Evolutionary conservation across 2,329 filamentous ascomycete genomes (phyloP).

Genomic region (Cordyceps militaris): DNA sequence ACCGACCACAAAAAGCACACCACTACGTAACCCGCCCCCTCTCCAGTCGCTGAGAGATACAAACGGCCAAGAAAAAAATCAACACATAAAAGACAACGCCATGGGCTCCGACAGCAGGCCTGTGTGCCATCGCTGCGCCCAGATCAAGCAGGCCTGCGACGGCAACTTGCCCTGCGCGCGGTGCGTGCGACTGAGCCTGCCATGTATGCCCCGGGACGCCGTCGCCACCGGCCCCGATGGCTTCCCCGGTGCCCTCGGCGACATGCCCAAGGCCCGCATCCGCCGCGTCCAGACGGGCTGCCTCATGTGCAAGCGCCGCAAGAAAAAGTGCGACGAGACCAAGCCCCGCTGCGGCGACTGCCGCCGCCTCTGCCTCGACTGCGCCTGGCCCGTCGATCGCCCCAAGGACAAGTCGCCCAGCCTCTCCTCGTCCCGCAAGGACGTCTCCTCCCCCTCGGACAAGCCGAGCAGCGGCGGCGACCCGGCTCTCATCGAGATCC

Average conservation of each 20-base stretch:
- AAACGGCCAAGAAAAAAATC: not conserved
- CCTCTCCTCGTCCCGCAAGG: not conserved
- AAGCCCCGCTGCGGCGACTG: constrained; percentile 36
- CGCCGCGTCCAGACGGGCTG: constrained; percentile 33
- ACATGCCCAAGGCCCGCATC: constrained; percentile 28
- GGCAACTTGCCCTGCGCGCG: constrained; percentile 27
- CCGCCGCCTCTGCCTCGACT: constrained; percentile 27
- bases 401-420: constrained; percentile 10
- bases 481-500: constrained; percentile 16
- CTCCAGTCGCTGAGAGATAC: not conserved
- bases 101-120: constrained; percentile 25
- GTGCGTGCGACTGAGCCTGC: constrained; percentile 27
- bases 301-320: constrained; percentile 37
- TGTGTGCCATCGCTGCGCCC: constrained; percentile 28
- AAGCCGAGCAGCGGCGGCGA: not conserved
- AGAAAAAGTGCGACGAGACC: constrained; percentile 42
- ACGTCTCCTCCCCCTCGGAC: not conserved
- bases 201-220: constrained; percentile 24
- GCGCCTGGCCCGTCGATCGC: constrained; percentile 24
- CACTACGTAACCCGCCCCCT: not conserved
- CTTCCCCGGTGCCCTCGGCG: constrained; percentile 4
- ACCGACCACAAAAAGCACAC: not conserved
- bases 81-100: not conserved
- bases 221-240: constrained; percentile 3
- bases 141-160: constrained; percentile 31